Evolutionary conservation across 768 basidiomycete species (phyloP).

Genomic region (Mrakia frigida): DNA sequence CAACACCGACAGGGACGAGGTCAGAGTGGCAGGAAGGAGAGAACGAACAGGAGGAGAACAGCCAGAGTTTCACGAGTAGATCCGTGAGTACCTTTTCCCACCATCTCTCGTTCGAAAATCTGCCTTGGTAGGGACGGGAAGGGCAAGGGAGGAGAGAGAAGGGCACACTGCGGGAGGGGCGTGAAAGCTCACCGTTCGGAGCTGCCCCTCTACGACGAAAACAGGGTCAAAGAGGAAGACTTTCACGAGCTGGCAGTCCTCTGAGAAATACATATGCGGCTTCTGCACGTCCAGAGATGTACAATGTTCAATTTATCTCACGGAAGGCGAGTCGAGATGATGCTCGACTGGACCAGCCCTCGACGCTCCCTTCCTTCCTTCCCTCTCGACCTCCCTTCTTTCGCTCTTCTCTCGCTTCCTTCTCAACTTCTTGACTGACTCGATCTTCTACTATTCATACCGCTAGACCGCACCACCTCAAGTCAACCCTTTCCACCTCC

Average conservation of each 20-base stretch:
- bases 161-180: not conserved
- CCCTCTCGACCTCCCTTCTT: not conserved
- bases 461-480: not conserved
- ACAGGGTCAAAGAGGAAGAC: too few relatives aligned
- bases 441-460: not conserved
- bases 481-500: constrained; percentile 26
- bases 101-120: not conserved
- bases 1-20: not conserved
- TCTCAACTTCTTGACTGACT: not conserved
- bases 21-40: not conserved
- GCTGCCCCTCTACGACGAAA: not conserved
- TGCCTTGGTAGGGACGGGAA: not conserved
- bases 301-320: not conserved
- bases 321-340: constrained; percentile 8
- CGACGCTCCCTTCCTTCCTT: not conserved
- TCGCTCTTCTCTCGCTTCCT: not conserved
- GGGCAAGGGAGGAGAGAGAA: not conserved
- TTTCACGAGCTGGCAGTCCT: too few relatives aligned
- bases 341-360: not conserved
- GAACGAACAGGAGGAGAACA: not conserved
- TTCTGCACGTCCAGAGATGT: not conserved
- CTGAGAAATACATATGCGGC: too few relatives aligned
- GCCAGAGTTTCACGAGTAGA: not conserved
- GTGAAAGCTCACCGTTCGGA: not conserved
- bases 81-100: not conserved